These are phyloP conservation scores for Aegilops bicornis DNA, from an alignment of 176 grass and related monocot species.

Conservation along the genomic window DNA sequence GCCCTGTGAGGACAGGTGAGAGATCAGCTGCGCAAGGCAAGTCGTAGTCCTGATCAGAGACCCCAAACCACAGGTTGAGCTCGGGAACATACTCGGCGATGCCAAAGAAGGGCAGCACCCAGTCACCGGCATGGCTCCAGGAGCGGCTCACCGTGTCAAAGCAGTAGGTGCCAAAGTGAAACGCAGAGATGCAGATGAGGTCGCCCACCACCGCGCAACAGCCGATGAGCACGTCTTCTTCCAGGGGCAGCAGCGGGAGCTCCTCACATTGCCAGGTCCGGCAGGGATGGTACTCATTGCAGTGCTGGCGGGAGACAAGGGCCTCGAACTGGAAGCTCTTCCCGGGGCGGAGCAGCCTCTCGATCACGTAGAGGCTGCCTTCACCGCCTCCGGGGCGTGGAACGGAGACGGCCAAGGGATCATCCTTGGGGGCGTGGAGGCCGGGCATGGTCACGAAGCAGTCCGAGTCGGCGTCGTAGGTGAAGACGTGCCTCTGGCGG, in stretches of 20 bases:
- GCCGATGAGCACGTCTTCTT: not conserved
- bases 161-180: not conserved
- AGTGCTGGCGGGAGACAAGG: not conserved
- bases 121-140: not conserved
- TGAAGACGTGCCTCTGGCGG: not conserved
- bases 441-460: not conserved
- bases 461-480: not conserved
- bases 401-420: not conserved
- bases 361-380: too few relatives aligned
- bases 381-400: not conserved
- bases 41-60: not conserved
- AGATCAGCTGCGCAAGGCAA: not conserved
- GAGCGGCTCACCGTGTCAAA: not conserved
- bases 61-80: not conserved
- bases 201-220: not conserved
- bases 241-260: not conserved
- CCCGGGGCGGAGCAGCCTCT: not conserved
- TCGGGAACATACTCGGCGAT: not conserved
- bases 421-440: not conserved
- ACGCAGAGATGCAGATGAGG: not conserved
- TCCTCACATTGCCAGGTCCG: not conserved
- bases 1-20: not conserved
- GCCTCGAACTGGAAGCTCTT: not conserved
- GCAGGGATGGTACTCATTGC: not conserved
- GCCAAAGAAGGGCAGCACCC: not conserved